Evolutionary conservation across 805 yeast genomes (phyloP), one percentile per base, ranked within the genome.

Genomic region (Ogataea nitratoaversa): DNA sequence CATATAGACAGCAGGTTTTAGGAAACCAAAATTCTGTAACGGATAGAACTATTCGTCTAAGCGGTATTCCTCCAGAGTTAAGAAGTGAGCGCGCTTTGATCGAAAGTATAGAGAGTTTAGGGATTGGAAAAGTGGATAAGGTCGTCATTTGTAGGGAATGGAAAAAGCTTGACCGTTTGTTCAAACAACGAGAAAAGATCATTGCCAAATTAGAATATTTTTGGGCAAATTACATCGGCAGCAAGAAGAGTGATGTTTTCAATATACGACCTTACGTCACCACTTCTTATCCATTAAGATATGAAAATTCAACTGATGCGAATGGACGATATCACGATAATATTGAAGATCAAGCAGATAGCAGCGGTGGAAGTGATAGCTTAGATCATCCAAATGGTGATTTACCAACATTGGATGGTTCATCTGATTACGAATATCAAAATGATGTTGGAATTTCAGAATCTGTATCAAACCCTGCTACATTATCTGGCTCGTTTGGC

Each of bases 21-120:
- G 97, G 98, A 0, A 76, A 74, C 47, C 97, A 90, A 59, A 84
- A 84, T 57, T 82, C 95, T 8, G 73, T 91, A 43, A 87, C 98
- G 0, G 98, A 91, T 67, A 72, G 96, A 57, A 93, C 98, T 1
- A 82, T 93, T 30, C 68, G 91, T 42, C 60, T 91, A 12, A 79
- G 91, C 28, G 98, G 98, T 0, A 87, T 91, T 4, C 97, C 98
- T 0, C 82, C 85, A 0, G 79, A 81, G 34, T 65, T 90, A 31
- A 71, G 97, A 37, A 81, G 78, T 41, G 89, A 80, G 49, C 71
- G 71, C n/a, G 78, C 76, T 12, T 63, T 91, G 49, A 80, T 76
- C 41, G 72, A 78, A 28, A 93, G 87, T 54, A 80, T 91, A 19
- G 93, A 88, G 52, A 72, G 75, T 8, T 66, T 91, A 28, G 82